phyloP scores from a whole-genome alignment of 495 filamentous ascomycete genomes.

The Aspergillus incahuasiensis region DNA sequence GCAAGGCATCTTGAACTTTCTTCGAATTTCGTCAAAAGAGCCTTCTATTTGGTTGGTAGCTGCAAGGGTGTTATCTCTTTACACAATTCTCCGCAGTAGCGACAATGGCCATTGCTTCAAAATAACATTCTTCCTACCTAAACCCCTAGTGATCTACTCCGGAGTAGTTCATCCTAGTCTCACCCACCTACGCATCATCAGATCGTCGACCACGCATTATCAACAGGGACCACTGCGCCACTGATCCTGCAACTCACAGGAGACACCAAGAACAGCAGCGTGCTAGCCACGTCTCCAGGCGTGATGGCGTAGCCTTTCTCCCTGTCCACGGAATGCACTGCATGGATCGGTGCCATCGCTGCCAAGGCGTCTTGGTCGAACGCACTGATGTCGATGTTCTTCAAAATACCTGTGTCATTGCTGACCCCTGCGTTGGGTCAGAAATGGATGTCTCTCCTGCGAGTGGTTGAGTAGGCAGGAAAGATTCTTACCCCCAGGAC shows the following conservation, averaged over 20 bases:
- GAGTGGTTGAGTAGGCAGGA: background rate
- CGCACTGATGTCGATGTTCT: background rate
- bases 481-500: conserved; percentile 1
- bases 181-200: no score
- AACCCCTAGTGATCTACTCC: no score
- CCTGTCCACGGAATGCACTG: background rate
- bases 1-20: no score
- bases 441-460: background rate
- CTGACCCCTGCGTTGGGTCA: background rate
- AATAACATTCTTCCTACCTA: no score
- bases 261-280: background rate
- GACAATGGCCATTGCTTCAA: no score
- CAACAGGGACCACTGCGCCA: background rate
- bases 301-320: background rate
- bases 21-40: no score
- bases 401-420: background rate
- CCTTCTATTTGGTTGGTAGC: no score
- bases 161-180: no score
- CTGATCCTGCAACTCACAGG: background rate
- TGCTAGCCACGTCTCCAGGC: background rate
- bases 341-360: background rate
- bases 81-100: no score
- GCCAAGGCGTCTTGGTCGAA: background rate
- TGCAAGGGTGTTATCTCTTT: no score
- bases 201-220: background rate